These are phyloP conservation scores for Serendipita sp. DNA, from an alignment of 768 basidiomycete species.

Conservation along the genomic window DNA sequence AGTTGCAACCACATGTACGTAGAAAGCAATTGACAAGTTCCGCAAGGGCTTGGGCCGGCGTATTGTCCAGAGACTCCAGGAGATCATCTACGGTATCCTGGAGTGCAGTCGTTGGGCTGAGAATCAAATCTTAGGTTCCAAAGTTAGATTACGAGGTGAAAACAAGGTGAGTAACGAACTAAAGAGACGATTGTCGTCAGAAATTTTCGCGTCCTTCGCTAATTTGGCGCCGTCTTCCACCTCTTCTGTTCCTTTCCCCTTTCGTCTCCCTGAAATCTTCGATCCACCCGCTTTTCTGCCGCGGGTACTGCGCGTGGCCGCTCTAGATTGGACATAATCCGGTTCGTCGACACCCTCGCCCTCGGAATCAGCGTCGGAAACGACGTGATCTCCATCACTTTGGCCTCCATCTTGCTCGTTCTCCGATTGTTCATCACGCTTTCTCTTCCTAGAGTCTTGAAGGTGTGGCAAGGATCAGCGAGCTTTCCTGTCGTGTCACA, in stretches of 20 bases:
- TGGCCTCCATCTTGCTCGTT: conserved; percentile 18
- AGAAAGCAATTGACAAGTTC: conserved; percentile 84
- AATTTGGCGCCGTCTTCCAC: conserved; percentile 50
- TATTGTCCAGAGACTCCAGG: conserved; percentile 60
- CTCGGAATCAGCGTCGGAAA: conserved; percentile 18
- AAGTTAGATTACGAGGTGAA: background rate
- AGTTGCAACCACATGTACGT: conserved; percentile 85
- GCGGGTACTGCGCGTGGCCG: conserved; percentile 18
- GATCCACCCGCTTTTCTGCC: conserved; percentile 22
- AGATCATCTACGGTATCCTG: conserved; percentile 85
- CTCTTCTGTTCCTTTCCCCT: conserved; percentile 21
- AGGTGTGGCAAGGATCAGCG: conserved; percentile 8
- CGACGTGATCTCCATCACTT: conserved; percentile 15
- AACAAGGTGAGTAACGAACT: conserved; percentile 37
- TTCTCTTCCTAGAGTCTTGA: conserved; percentile 29
- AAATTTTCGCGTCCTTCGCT: conserved; percentile 62
- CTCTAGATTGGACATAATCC: conserved; percentile 24
- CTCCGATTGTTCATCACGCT: conserved; percentile 33
- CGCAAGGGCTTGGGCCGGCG: conserved; percentile 53
- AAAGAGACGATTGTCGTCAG: conserved; percentile 74
- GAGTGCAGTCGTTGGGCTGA: conserved; percentile 73
- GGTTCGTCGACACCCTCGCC: conserved; percentile 25
- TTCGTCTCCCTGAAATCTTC: conserved; percentile 16
- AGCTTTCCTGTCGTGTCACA: conserved; percentile 9
- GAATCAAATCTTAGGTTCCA: conserved; percentile 52